Conservation (phyloP, 78 protist species). For the Dictyostelium citrinum region DNA sequence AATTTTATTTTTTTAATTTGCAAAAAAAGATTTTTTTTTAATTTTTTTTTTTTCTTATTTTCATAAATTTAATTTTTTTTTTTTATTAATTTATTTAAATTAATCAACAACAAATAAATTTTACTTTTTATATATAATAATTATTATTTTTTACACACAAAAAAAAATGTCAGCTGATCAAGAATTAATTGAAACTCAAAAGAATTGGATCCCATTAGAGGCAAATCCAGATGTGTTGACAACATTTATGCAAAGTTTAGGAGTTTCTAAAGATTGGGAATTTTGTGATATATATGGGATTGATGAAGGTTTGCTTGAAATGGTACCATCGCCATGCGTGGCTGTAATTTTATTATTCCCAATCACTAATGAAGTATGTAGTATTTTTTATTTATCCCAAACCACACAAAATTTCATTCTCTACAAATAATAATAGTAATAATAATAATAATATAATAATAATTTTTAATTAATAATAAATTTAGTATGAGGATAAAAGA, state of each 20-base stretch:
- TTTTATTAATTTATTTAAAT: too few species aligned
- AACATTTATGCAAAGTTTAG: constrained; percentile 70
- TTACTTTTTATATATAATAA: too few species aligned
- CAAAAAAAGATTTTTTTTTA: too few species aligned
- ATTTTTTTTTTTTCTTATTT: too few species aligned
- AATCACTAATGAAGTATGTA: constrained; percentile 73
- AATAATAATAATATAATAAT: background rate
- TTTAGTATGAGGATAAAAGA: constrained; percentile 48
- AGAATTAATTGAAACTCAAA: constrained; percentile 44
- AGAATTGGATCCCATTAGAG: constrained; percentile 93
- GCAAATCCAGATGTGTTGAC: constrained; percentile 92
- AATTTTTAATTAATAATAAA: background rate
- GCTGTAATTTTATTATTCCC: constrained; percentile 95
- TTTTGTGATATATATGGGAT: constrained; percentile 92
- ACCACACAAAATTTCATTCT: too few species aligned
- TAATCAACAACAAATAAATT: too few species aligned
- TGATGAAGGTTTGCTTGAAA: constrained; percentile 87
- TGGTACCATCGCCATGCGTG: constrained; percentile 93
- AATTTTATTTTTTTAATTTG: too few species aligned
- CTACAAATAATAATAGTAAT: background rate
- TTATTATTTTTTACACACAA: too few species aligned
- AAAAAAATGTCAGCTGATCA: background rate
- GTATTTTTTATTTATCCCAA: background rate
- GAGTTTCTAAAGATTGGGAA: constrained; percentile 72
- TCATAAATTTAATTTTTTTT: too few species aligned